Percentiles rank a stretch among this genome's conserved stretches.
Conservation (phyloP, 805 yeast species). For the Yarrowia sp. region DNA sequence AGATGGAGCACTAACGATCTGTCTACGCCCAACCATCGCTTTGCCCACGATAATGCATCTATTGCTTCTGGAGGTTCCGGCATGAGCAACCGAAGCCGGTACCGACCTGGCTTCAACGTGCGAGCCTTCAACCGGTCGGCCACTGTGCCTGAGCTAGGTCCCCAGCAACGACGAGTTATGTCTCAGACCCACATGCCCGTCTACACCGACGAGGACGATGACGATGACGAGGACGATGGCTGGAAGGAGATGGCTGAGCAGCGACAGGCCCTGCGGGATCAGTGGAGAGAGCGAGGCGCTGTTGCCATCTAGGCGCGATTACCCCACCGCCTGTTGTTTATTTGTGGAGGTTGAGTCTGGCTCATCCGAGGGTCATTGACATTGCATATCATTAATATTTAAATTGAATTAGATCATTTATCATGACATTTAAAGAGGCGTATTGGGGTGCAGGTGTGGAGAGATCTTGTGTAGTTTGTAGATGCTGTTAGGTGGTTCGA, state of each 20-base stretch:
- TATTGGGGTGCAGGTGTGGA: too few relatives aligned
- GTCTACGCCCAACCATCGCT: not conserved
- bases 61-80: constrained; percentile 6
- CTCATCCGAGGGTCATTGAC: not conserved
- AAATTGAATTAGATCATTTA: not conserved
- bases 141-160: constrained; percentile 2
- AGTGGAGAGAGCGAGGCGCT: constrained; percentile 9
- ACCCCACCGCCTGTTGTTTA: not conserved
- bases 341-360: not conserved
- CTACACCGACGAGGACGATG: constrained; percentile 23
- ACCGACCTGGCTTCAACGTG: constrained; percentile 4
- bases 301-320: not conserved
- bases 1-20: constrained; percentile 12
- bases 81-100: constrained; percentile 13
- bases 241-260: constrained; percentile 25
- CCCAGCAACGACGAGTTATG: constrained; percentile 5
- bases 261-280: constrained; percentile 3
- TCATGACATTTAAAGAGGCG: not conserved
- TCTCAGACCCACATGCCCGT: constrained; percentile 4
- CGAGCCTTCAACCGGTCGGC: constrained; percentile 8
- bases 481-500: too few relatives aligned
- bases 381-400: constrained; percentile 18
- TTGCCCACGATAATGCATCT: not conserved
- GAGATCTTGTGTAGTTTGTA: too few relatives aligned
- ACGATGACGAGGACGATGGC: constrained; percentile 26